phyloP scores from a whole-genome alignment of 495 filamentous ascomycete species.

The Aspergillus bridgeri region DNA sequence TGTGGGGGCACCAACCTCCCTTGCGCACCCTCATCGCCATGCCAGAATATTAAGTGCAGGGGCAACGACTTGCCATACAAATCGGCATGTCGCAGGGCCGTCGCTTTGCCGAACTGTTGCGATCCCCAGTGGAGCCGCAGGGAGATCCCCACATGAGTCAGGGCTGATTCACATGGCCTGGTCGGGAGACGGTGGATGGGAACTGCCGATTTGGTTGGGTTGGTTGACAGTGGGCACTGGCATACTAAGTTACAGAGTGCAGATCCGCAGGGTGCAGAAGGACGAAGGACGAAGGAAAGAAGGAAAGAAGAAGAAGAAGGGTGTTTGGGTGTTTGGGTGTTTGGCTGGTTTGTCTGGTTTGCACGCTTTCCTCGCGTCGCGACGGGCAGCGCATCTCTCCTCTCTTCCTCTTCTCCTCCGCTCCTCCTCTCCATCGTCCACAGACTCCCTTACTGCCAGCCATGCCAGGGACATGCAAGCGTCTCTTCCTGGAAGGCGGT shows the following conservation, averaged over 20 bases:
- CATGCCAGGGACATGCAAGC: neutral
- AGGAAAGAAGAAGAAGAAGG: too few relatives aligned
- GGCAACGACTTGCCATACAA: neutral
- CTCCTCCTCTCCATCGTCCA: too few relatives aligned
- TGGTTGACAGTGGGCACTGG: too few relatives aligned
- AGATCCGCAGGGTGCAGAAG: too few relatives aligned
- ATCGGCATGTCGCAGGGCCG: slow-evolving; percentile 18
- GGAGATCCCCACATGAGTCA: slow-evolving; percentile 39
- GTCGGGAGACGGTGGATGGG: neutral
- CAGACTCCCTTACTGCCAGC: too few relatives aligned
- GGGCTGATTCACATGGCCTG: slow-evolving; percentile 26
- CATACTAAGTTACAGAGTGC: neutral
- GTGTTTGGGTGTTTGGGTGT: too few relatives aligned
- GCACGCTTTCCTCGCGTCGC: too few relatives aligned
- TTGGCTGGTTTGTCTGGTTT: too few relatives aligned
- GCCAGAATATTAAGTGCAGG: neutral
- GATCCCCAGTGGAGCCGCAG: slow-evolving; percentile 14
- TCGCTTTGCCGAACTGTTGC: slow-evolving; percentile 17
- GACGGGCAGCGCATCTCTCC: too few relatives aligned
- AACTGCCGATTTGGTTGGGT: neutral
- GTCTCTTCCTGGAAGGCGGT: neutral
- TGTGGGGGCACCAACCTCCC: neutral
- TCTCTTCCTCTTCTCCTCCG: too few relatives aligned
- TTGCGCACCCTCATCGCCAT: neutral
- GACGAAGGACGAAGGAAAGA: too few relatives aligned